Base-by-base conservation (phyloP, 768 basidiomycete genomes). In the Xerocomus potaroensis region DNA sequence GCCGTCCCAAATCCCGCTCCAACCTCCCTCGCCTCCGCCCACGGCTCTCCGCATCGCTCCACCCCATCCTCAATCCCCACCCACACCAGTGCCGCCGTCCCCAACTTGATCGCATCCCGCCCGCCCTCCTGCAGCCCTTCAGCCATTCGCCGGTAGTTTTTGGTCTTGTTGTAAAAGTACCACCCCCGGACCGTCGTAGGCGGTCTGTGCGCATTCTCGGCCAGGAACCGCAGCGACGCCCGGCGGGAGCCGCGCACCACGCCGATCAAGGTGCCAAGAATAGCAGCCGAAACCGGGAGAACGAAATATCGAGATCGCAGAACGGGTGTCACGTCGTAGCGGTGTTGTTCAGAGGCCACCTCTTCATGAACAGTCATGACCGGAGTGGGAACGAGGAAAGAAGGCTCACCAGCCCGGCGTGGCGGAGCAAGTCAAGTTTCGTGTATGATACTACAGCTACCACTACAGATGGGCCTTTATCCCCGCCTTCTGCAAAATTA, bases 111-210 rank as follows among this genome's bases (percentile, higher is more conserved):
- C 1, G 76, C 83, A 41, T 88, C 79, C 46, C 53, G 51, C 1
- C 75, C 84, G 6, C 79, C 91, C 14, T 79, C 81, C 57, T 78
- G 79, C 62, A 93, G 62, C 8, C 78, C 91, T 0, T 77, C 84
- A 51, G 82, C 74, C 59, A 91, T 76, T 55, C 92, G 80, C 56
- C 79, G 74, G 73, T 93, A 94, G 72, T 94, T 94, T 67, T 94
- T 95, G 23, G 90, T 92, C 73, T 94, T 94, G 64, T 91, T 87
- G 80, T 95, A 94, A 58, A 91, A 87, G 66, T 93, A 95, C 91
- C 92, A 94, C 48, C 92, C 92, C 55, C 84, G 80, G 48, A 91
- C 77, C 24, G 92, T 95, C 55, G 69, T 83, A 18, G 91, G 91
- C 39, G 86, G 76, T 45, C 89, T 76, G 67, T 95, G 92, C 35